phyloP scores from a whole-genome alignment of 2,329 filamentous ascomycete species.

The Scorias spongiosa region DNA sequence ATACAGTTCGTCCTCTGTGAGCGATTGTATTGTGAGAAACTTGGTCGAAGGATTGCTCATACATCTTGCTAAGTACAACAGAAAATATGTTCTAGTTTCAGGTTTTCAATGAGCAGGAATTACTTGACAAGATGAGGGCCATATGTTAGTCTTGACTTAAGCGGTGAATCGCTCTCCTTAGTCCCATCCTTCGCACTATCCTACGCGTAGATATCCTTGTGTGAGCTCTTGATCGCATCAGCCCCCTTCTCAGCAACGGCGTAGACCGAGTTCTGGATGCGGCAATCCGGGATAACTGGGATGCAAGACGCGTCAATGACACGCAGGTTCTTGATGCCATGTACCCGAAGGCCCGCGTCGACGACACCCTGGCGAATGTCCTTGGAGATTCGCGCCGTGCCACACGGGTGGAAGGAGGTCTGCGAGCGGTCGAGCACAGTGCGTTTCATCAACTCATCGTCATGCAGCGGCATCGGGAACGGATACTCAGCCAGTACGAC shows the following conservation, averaged over 20 bases:
- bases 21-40: no score
- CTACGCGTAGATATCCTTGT: no score
- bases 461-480: slow-evolving; percentile 7
- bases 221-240: slow-evolving; percentile 3
- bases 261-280: slow-evolving; percentile 6
- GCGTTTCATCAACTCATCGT: slow-evolving; percentile 7
- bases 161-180: no score
- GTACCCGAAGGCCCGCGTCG: slow-evolving; percentile 10
- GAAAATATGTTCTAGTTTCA: no score
- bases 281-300: slow-evolving; percentile 9
- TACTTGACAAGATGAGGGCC: no score
- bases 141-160: no score
- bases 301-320: slow-evolving; percentile 16
- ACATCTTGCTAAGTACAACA: no score
- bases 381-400: slow-evolving; percentile 15
- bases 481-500: not conserved
- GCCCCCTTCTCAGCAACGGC: slow-evolving; percentile 6
- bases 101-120: no score
- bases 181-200: no score
- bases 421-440: slow-evolving; percentile 4
- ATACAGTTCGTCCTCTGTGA: no score
- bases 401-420: slow-evolving; percentile 10
- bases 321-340: slow-evolving; percentile 11
- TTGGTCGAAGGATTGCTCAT: no score
- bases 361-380: slow-evolving; percentile 11